Evolutionary conservation across 2,329 filamentous ascomycete species (phyloP), one percentile per base, ranked within the genome.

Genomic region (Thermomyces lanuginosus): DNA sequence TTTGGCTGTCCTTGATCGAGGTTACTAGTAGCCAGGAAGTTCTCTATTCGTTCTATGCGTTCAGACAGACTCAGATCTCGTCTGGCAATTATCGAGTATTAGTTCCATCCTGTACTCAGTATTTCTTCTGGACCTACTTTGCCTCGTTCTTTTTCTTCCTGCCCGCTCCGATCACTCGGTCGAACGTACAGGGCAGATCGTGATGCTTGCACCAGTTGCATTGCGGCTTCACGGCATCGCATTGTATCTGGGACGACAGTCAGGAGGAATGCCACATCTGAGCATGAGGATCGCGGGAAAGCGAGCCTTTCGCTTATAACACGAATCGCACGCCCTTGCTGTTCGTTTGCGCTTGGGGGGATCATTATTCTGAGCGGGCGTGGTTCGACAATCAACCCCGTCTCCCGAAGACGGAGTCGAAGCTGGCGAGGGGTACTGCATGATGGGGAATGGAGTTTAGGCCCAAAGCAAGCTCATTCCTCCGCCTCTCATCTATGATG

Each of bases 221-320:
- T 25, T 51, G 46, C 3, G 56, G 54, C 6, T 47, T 32, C 9
- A 47, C 48, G 2, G 47, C 49, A 37, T 62, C 61, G 34, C 63
- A 66, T 49, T 64, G 62, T 32, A 66, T 66, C 60, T 63, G 28
- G n/a, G n/a, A n/a, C n/a, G n/a, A n/a, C n/a, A n/a, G n/a, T n/a
- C n/a, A n/a, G n/a, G n/a, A n/a, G n/a, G n/a, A n/a, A n/a, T n/a
- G n/a, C n/a, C n/a, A n/a, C n/a, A n/a, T n/a, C n/a, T n/a, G n/a
- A n/a, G n/a, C n/a, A n/a, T n/a, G n/a, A n/a, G n/a, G n/a, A n/a
- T n/a, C n/a, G n/a, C n/a, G n/a, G n/a, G n/a, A n/a, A n/a, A n/a
- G n/a, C n/a, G n/a, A n/a, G n/a, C 18, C 18, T 20, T 20, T 20
- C 18, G 7, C 18, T 20, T 20, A 20, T 20, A 20, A 10, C 18